Base-by-base conservation (phyloP, 2,329 filamentous ascomycete genomes). In the Colletotrichum orchidophilum region DNA sequence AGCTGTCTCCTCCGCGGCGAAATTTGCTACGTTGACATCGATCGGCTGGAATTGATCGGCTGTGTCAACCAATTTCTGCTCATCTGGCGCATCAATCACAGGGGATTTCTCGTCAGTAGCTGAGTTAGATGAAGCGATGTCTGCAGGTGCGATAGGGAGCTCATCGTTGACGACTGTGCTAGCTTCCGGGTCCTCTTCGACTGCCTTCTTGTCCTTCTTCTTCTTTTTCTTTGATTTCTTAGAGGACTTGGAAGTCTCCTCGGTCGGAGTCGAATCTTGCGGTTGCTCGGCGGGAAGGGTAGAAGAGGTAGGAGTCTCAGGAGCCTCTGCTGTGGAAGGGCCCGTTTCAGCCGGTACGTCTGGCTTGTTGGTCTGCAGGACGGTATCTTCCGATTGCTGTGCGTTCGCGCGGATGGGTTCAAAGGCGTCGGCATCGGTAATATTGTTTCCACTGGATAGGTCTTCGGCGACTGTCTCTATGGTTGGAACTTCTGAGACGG, bases 151-250 rank as follows among this genome's bases (percentile, higher is more conserved):
- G 11, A n/a, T 21, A 11, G 26, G 7, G 24, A 12, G 15, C 24
- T 24, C 42, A n/a, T 69, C 49, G 35, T 55, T 8, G 26, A 42
- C 15, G 21, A 15, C 5, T 7, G 46, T 31, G 27, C 49, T 3
- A 15, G 18, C 8, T 15, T 70, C 64, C 11, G 61, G 2, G 3
- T 70, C 57, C 9, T 50, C 27, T n/a, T 60, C 31, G 27, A 13
- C 39, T 12, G 42, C 33, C n/a, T 76, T 76, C 72, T 74, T 74
- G 62, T 72, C 73, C 60, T 75, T 73, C 58, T 74, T 75, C 66
- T 73, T 73, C 53, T 73, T 64, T 49, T 74, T 69, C 58, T 73
- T 65, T 7, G 61, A 66, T 54, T 63, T 71, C 39, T 68, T 71
- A 15, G 42, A 52, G 35, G 57, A 42, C 39, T 62, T 67, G 11